These are phyloP conservation scores for Eucommia ulmoides DNA, from an alignment of 257 asterid genomes.

Conservation along the genomic window DNA sequence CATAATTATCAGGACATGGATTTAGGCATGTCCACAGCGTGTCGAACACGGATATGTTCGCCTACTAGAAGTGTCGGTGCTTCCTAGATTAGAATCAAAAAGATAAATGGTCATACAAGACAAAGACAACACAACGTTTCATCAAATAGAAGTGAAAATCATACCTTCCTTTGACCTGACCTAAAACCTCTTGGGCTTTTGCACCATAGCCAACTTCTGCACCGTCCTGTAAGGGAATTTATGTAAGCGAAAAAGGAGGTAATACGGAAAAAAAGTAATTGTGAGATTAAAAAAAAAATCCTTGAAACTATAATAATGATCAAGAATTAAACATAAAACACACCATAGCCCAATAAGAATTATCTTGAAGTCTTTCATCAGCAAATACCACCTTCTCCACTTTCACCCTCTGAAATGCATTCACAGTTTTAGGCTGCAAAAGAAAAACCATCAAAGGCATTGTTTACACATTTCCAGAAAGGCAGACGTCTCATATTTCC, in stretches of 20 bases:
- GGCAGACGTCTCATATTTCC: too few species aligned
- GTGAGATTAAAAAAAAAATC: neutral
- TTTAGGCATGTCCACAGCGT: too few species aligned
- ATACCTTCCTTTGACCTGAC: conserved; percentile 95
- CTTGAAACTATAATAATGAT: neutral
- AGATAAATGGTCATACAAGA: too few species aligned
- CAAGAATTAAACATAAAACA: conserved; percentile 3
- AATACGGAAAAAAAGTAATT: neutral
- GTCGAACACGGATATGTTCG: too few species aligned
- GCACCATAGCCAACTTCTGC: conserved; percentile 97
- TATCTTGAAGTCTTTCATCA: conserved; percentile 86
- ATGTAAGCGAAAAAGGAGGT: neutral
- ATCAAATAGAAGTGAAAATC: conserved; percentile 8
- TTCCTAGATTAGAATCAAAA: too few species aligned
- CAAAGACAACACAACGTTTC: too few species aligned
- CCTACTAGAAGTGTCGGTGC: too few species aligned
- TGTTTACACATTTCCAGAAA: too few species aligned
- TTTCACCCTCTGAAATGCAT: conserved; percentile 66
- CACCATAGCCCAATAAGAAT: conserved; percentile 98
- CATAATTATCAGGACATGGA: too few species aligned
- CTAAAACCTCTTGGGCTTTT: conserved; percentile 90
- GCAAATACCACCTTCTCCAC: conserved; percentile 45
- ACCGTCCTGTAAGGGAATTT: conserved; percentile 47
- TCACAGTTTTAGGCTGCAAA: conserved; percentile 65
- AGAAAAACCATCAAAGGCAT: too few species aligned